A percentile compares a stretch with the other conserved stretches of the same genome.
phyloP scores from a whole-genome alignment of 441 rosid genomes.

The Populus hybrid region DNA sequence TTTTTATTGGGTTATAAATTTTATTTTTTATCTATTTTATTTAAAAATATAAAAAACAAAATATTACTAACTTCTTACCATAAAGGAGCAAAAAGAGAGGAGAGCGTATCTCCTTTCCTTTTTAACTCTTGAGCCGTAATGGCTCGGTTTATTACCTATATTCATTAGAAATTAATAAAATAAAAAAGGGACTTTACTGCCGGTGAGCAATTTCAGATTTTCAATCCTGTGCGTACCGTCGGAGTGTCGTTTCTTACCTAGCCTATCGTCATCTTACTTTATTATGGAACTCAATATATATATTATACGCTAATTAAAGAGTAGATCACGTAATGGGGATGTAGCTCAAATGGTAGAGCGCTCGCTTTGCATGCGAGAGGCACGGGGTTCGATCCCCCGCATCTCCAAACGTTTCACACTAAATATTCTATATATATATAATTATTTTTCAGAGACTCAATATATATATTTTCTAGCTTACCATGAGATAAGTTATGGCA shows the following conservation, averaged over 20 bases:
- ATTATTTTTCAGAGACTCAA: no score
- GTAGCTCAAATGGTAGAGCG: constrained; percentile 52
- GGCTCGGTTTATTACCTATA: no score
- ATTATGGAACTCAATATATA: no score
- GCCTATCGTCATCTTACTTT: no score
- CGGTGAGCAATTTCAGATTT: background rate
- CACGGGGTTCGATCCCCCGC: constrained; percentile 94
- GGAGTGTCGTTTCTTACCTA: background rate
- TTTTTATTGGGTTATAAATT: no score
- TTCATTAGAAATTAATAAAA: background rate
- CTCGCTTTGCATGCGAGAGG: constrained; percentile 99
- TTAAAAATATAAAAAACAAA: no score
- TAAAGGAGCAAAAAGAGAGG: background rate
- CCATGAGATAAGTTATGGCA: no score
- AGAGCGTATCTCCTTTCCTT: background rate
- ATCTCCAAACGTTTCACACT: constrained; percentile 39
- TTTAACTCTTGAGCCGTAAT: background rate
- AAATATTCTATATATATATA: no score
- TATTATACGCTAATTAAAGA: fast-evolving
- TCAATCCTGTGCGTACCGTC: background rate
- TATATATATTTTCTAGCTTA: no score
- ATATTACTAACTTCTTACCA: no score
- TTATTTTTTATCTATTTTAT: no score
- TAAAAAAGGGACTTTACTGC: background rate
- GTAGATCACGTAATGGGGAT: background rate